Base-by-base conservation (phyloP, 2,329 filamentous ascomycete genomes). In the Nemania sp. region DNA sequence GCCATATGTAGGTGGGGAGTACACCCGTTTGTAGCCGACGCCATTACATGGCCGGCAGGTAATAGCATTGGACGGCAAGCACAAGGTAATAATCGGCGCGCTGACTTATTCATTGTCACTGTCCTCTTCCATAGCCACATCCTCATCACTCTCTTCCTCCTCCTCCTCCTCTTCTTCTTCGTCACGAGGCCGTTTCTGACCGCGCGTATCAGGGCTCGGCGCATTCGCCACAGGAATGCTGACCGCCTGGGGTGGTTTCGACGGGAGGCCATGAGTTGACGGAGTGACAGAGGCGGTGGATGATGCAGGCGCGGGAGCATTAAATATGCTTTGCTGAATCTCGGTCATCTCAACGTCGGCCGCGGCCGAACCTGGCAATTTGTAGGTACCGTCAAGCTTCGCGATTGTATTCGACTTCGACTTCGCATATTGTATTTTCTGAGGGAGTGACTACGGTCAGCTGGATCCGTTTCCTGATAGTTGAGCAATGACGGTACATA, bases 401-500 rank as follows among this genome's bases (percentile, higher is more conserved):
- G 91, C 85, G 58, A 99, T 84, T 20, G 89, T 88, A 70, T 96
- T 81, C 3, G 92, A 97, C 69, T 93, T 93, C 52, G 86, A 86
- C 72, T 92, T 96, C 52, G 90, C 91, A 71, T 97, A 99, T 61
- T 87, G 80, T 64, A 99, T 91, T 83, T 86, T 89, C 93, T 97
- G 56, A 8, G 46, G 8, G 26, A 5, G 20, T 12, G 26, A 36
- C 19, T 8, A n/a, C 42, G 56, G 49, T 59, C 52, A 62, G 59
- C 33, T 20, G 39, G 40, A 15, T 19, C 19, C n/a, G 8, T 23
- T 44, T 6, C 12, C 14, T 17, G 26, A 20, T 17, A 41, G 17
- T 5, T 14, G 20, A 26, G 28, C 22, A 31, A 6, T 46, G 11
- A 11, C 7, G 26, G 28, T 14, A n/a, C 88, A 59, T 71, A 97